Conservation (phyloP, 106 monocot genomes). For the Apostasia shenzhenica region DNA sequence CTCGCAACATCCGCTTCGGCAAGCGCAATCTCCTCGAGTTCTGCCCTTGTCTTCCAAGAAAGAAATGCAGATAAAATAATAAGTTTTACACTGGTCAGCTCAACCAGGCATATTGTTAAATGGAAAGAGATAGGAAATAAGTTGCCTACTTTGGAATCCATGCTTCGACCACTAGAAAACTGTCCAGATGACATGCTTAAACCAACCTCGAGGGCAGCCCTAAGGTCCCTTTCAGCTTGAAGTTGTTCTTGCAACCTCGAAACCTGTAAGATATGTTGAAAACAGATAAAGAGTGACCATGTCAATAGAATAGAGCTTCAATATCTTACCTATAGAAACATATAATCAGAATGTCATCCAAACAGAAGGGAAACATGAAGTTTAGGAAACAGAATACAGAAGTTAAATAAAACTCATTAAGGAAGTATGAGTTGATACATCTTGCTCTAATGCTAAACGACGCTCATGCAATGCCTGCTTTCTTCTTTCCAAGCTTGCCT, state of each 20-base stretch:
- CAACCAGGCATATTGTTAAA: no score
- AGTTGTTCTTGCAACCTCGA: slow-evolving; percentile 93
- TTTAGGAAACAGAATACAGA: no score
- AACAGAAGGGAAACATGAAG: no score
- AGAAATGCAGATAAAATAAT: slow-evolving; percentile 7
- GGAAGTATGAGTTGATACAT: slow-evolving; percentile 38
- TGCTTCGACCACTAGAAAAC: slow-evolving; percentile 70
- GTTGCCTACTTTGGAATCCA: slow-evolving; percentile 78
- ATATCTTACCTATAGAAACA: no score
- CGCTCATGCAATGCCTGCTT: slow-evolving; percentile 99
- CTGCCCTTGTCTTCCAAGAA: slow-evolving; percentile 82
- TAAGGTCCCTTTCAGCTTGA: slow-evolving; percentile 95
- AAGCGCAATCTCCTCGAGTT: slow-evolving; percentile 97
- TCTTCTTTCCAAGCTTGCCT: slow-evolving; percentile 98
- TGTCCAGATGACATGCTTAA: slow-evolving; percentile 97
- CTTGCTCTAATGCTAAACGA: slow-evolving; percentile 91
- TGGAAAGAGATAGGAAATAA: background rate
- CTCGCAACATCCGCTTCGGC: slow-evolving; percentile 99
- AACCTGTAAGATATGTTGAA: slow-evolving; percentile 35
- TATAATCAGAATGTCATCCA: no score
- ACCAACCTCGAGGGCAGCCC: slow-evolving; percentile 95
- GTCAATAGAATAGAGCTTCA: no score
- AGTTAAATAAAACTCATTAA: background rate
- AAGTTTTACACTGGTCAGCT: background rate
- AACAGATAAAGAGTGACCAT: background rate